A percentile compares a stretch with the other conserved stretches of the same genome.
Evolutionary conservation across 2,329 filamentous ascomycete genomes (phyloP).

Genomic region (Monilinia vaccinii-corymbosi): DNA sequence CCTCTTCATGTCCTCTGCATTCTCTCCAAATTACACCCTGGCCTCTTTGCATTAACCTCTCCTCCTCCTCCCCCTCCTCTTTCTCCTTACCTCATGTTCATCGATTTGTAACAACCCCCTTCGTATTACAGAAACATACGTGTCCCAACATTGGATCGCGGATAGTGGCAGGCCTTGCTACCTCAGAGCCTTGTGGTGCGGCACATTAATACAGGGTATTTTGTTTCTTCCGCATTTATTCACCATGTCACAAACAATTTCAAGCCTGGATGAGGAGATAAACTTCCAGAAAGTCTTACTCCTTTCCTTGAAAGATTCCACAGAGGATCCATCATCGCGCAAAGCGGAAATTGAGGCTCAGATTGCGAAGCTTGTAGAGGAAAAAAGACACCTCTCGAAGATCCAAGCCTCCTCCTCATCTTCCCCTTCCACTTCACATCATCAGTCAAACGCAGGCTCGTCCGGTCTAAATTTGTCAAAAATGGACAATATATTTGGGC

Average conservation of each 20-base stretch:
- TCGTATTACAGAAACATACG: conserved; percentile 1
- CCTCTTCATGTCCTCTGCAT: no score
- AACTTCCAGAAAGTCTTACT: conserved; percentile 36
- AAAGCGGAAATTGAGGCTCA: background rate
- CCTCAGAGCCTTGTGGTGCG: background rate
- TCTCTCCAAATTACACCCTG: background rate
- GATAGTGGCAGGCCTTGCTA: conserved; percentile 3
- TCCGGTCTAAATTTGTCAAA: background rate
- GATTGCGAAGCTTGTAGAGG: background rate
- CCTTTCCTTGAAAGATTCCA: conserved; percentile 32
- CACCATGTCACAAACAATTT: conserved; percentile 14
- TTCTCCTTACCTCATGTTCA: background rate
- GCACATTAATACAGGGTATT: background rate
- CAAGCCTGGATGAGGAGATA: conserved; percentile 35
- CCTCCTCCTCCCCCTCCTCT: background rate
- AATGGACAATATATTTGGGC: background rate
- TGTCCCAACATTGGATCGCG: background rate
- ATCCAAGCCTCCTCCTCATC: background rate
- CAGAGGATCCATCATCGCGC: conserved; percentile 15
- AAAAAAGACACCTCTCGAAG: background rate
- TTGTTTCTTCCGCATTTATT: background rate
- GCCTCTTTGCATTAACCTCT: background rate
- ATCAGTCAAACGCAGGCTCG: background rate
- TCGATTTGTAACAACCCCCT: background rate
- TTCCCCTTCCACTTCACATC: background rate